These are phyloP conservation scores for Boletellus ananas DNA, from an alignment of 768 basidiomycete species.

Conservation along the genomic window DNA sequence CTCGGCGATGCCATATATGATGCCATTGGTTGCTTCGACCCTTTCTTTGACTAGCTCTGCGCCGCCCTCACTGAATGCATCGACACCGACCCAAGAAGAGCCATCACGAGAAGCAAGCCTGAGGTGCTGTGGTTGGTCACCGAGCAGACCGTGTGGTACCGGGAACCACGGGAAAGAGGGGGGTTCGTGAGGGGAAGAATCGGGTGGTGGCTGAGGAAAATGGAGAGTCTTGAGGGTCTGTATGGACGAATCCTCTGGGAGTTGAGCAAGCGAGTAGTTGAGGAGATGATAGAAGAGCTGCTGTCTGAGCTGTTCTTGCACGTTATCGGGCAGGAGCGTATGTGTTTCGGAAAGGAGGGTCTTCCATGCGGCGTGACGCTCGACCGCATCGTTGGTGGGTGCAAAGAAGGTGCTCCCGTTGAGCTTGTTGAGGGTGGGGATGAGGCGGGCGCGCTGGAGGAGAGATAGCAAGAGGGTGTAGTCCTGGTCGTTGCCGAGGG, in stretches of 20 bases:
- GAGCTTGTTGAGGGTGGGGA: constrained; percentile 88
- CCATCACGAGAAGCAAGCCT: constrained; percentile 53
- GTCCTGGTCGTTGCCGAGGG: constrained; percentile 69
- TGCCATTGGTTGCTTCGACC: constrained; percentile 67
- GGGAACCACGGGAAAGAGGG: constrained; percentile 86
- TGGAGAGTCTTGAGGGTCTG: constrained; percentile 58
- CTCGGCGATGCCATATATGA: constrained; percentile 67
- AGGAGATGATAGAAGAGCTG: constrained; percentile 93
- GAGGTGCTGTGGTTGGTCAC: constrained; percentile 76
- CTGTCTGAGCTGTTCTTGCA: constrained; percentile 80
- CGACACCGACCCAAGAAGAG: constrained; percentile 60
- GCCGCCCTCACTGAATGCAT: constrained; percentile 79
- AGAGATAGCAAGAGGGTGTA: constrained; percentile 72
- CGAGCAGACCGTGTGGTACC: constrained; percentile 74
- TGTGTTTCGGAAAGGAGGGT: constrained; percentile 28
- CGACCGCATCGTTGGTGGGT: constrained; percentile 89
- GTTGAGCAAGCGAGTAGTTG: constrained; percentile 63
- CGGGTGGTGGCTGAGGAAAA: constrained; percentile 58
- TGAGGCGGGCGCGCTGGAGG: constrained; percentile 79
- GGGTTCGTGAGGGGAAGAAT: constrained; percentile 61
- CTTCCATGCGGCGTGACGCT: constrained; percentile 43
- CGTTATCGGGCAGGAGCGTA: constrained; percentile 60
- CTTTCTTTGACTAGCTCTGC: constrained; percentile 54
- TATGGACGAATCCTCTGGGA: constrained; percentile 38
- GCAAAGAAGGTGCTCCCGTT: constrained; percentile 86